Evolutionary conservation across 2,329 filamentous ascomycete species (phyloP).

Genomic region (Orbilia ellipsospora): DNA sequence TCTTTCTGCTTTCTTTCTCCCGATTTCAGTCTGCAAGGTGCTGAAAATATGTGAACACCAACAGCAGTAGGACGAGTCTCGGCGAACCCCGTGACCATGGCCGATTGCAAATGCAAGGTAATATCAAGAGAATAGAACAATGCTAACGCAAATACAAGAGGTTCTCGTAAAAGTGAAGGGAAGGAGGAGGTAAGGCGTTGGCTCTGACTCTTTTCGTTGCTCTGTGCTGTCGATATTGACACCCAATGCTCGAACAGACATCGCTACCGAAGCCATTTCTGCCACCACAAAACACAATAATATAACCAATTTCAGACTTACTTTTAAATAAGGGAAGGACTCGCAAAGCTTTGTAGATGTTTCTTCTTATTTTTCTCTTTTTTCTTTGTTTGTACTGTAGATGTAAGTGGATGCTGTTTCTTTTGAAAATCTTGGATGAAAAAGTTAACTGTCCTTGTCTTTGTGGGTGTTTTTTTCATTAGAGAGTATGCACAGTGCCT

Average conservation of each 20-base stretch:
- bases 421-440: conserved; percentile 40
- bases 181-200: conserved; percentile 25
- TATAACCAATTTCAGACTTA: conserved; percentile 41
- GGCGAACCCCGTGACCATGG: conserved; percentile 30
- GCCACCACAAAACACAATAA: background rate
- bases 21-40: conserved; percentile 26
- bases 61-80: conserved; percentile 19
- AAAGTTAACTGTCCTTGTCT: conserved; percentile 56
- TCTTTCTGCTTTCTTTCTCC: conserved; percentile 39
- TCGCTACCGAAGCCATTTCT: background rate
- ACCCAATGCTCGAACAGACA: conserved; percentile 11
- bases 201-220: background rate
- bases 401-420: conserved; percentile 31
- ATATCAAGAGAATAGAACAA: conserved; percentile 6
- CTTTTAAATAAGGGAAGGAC: conserved; percentile 50
- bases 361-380: conserved; percentile 8
- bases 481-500: conserved; percentile 56
- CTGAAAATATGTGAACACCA: conserved; percentile 25
- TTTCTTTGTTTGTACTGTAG: conserved; percentile 19
- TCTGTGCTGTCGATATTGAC: conserved; percentile 20
- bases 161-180: background rate
- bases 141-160: conserved; percentile 2
- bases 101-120: background rate
- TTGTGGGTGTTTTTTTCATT: conserved; percentile 53
- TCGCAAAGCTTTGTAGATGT: conserved; percentile 47